Conservation (phyloP, 2,329 filamentous ascomycete genomes). For the Monilinia fructicola region DNA sequence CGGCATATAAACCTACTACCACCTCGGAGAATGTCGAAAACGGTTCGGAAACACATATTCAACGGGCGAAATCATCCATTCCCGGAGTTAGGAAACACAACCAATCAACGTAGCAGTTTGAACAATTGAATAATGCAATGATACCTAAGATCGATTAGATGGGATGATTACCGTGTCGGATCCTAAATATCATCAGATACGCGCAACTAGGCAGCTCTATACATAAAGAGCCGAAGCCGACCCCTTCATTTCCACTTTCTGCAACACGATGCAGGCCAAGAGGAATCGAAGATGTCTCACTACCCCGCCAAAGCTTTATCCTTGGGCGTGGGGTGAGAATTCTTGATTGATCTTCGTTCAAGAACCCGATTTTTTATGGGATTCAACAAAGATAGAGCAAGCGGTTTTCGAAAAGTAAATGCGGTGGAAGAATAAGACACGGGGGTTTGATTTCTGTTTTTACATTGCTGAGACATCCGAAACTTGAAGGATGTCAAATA, state of each 20-base stretch:
- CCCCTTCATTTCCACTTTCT: constrained; percentile 8
- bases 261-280: neutral
- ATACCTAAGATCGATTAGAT: neutral
- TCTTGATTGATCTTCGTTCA: neutral
- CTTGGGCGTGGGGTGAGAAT: neutral
- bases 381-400: neutral
- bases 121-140: constrained; percentile 7
- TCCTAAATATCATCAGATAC: neutral
- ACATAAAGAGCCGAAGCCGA: neutral
- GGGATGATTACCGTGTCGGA: neutral
- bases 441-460: neutral
- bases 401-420: neutral
- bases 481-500: neutral
- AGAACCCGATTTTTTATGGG: neutral
- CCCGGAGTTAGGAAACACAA: neutral
- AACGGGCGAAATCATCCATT: neutral
- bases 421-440: neutral
- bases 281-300: neutral
- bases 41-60: neutral
- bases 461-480: neutral
- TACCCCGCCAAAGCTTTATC: neutral
- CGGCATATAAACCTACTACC: neutral
- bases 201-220: no score
- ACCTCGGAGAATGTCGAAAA: neutral
- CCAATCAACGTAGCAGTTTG: neutral